Evolutionary conservation across 148 eudicot species (phyloP), one percentile per base, ranked within the genome.

Genomic region (Amaranthus hypochondriacus): DNA sequence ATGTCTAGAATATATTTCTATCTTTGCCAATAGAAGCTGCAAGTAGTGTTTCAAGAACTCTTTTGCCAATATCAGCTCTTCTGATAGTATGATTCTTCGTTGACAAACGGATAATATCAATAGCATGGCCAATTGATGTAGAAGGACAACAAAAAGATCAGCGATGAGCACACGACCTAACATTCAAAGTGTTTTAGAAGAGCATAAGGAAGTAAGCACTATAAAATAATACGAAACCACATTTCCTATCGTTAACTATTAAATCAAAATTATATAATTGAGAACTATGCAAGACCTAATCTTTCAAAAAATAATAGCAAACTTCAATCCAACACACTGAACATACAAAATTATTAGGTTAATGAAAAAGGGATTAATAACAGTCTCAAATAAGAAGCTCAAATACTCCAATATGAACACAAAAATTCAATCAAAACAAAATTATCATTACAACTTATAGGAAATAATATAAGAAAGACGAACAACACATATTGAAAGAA

Each of bases 401-500:
- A 21, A 53, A 11, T 8, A 2, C 59, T 39, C 0, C 59, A 5
- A 68, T 11, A n/a, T 53, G 9, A 53, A 71, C 8, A 47, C 73
- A 70, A n/a, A 58, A 71, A 71, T 2, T 56, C 4, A n/a, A 70
- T 51, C 28, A 14, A 71, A 48, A 9, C 2, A 62, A 70, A 44
- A 5, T 54, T 43, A 53, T 51, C 6, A 53, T 46, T 72, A 51
- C 49, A 18, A 85, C 96, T 89, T 79, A 93, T 96, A 78, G 43
- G 98, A 93, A 94, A 93, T 86, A 75, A 93, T 89, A 77, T 90
- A 93, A 12, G 98, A 90, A 43, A 93, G 78, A 69, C 98, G 96
- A 14, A 88, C 79, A 43, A 84, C 87, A 66, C 94, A 87, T 58
- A 90, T 83, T 53, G 80, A 71, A 70, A 93, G 87, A 54, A 93